Conservation (phyloP, 2,329 filamentous ascomycete species). For the Tothia fuscella region DNA sequence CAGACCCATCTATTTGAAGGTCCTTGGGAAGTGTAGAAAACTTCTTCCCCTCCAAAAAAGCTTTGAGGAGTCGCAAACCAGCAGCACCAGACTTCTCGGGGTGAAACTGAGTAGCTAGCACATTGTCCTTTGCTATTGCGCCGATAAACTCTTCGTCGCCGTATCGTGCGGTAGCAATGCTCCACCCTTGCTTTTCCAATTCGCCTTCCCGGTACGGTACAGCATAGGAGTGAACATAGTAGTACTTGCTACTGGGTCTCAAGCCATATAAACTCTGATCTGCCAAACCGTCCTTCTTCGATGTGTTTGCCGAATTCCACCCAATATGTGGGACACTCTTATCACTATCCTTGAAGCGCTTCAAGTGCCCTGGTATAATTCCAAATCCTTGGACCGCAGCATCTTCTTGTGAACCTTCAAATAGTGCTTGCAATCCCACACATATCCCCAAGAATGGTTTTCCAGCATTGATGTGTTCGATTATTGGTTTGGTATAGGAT, state of each 20-base stretch:
- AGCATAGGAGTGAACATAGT: constrained; percentile 96
- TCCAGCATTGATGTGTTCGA: constrained; percentile 70
- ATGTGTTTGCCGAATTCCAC: constrained; percentile 81
- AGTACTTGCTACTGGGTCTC: constrained; percentile 78
- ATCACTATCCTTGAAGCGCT: constrained; percentile 60
- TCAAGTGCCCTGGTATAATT: constrained; percentile 57
- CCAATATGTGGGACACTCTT: constrained; percentile 99
- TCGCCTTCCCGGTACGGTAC: constrained; percentile 61
- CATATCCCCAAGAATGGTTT: constrained; percentile 98
- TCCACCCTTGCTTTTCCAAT: constrained; percentile 75
- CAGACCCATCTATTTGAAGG: constrained; percentile 15
- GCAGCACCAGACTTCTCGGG: constrained; percentile 93
- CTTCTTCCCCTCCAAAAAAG: constrained; percentile 68
- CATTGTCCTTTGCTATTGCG: constrained; percentile 71
- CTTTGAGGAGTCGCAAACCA: constrained; percentile 68
- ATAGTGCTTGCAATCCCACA: constrained; percentile 84
- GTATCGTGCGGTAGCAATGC: constrained; percentile 81
- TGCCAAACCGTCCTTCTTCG: constrained; percentile 26
- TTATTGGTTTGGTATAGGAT: constrained; percentile 74
- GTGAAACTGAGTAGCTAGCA: constrained; percentile 92
- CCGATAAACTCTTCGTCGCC: constrained; percentile 84
- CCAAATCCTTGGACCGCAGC: constrained; percentile 60
- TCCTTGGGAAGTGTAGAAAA: constrained; percentile 39
- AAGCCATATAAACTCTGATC: constrained; percentile 62
- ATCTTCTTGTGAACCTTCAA: constrained; percentile 74